Percentiles rank a stretch among this genome's conserved stretches.
Evolutionary conservation across 208 protist genomes (phyloP).

Genomic region (Leishmania amazonensis): DNA sequence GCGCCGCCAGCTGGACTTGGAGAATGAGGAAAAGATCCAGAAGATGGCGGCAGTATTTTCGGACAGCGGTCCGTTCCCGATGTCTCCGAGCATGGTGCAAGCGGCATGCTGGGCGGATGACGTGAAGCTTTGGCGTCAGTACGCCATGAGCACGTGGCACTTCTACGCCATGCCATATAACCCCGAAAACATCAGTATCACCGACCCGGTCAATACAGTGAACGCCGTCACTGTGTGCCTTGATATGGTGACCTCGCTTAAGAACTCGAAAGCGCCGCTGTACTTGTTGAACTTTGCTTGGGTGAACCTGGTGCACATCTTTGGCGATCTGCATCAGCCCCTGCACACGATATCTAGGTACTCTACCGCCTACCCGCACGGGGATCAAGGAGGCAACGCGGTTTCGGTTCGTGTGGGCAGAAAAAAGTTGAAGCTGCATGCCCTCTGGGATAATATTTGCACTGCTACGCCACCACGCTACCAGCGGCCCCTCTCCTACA

Average conservation of each 20-base stretch:
- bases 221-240: slow-evolving; percentile 25
- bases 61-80: slow-evolving; percentile 63
- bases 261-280: slow-evolving; percentile 19
- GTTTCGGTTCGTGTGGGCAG: slow-evolving; percentile 40
- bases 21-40: slow-evolving; percentile 40
- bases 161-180: slow-evolving; percentile 72
- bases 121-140: slow-evolving; percentile 57
- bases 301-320: slow-evolving; percentile 78
- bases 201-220: slow-evolving; percentile 16
- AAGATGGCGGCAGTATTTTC: slow-evolving; percentile 35
- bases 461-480: slow-evolving; percentile 19
- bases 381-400: slow-evolving; percentile 80
- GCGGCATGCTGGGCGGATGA: slow-evolving; percentile 86
- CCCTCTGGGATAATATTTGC: slow-evolving; percentile 86
- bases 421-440: slow-evolving; percentile 54
- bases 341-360: slow-evolving; percentile 64
- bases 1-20: slow-evolving; percentile 37
- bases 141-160: slow-evolving; percentile 78
- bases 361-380: slow-evolving; percentile 47
- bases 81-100: slow-evolving; percentile 65
- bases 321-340: slow-evolving; percentile 88
- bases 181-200: slow-evolving; percentile 44
- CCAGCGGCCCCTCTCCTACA: slow-evolving; percentile 51
- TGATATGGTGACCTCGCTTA: slow-evolving; percentile 23
- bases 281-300: slow-evolving; percentile 74